Percentiles rank a stretch among this genome's conserved stretches.
These are phyloP conservation scores for Rhazya stricta DNA, from an alignment of 257 asterid species.

Conservation along the genomic window DNA sequence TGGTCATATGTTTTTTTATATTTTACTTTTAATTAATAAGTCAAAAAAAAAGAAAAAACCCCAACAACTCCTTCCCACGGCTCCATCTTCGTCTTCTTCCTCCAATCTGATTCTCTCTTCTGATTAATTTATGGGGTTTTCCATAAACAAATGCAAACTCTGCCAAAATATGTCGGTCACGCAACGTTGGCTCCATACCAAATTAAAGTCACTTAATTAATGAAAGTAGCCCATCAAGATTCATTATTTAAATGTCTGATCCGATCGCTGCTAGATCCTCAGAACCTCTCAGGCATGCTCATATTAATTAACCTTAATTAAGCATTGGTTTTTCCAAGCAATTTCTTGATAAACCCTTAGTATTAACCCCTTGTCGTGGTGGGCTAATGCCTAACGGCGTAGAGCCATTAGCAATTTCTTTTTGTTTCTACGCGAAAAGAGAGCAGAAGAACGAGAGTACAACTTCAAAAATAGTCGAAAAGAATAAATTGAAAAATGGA, in stretches of 20 bases:
- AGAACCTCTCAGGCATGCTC: not conserved
- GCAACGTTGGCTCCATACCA: conserved; percentile 19
- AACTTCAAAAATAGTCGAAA: not conserved
- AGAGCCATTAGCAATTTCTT: too few species aligned
- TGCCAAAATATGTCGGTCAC: conserved; percentile 21
- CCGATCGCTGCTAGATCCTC: conserved; percentile 22
- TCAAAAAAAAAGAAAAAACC: not conserved
- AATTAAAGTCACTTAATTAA: not conserved
- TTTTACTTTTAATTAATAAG: too few species aligned
- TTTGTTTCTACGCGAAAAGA: too few species aligned
- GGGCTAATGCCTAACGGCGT: too few species aligned
- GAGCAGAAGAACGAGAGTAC: too few species aligned
- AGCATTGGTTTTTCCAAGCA: not conserved
- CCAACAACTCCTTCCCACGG: not conserved
- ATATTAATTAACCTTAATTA: not conserved
- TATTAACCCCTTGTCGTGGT: too few species aligned
- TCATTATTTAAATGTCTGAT: conserved; percentile 18
- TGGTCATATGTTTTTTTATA: conserved; percentile 9
- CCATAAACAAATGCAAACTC: conserved; percentile 5
- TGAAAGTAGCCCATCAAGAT: conserved; percentile 18
- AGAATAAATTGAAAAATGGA: not conserved
- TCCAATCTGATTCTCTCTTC: not conserved
- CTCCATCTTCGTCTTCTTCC: not conserved
- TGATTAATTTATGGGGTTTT: not conserved
- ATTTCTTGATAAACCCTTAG: not conserved